These are phyloP conservation scores for Cardiospermum halicacabum DNA, from an alignment of 345 rosid genomes.

Conservation along the genomic window DNA sequence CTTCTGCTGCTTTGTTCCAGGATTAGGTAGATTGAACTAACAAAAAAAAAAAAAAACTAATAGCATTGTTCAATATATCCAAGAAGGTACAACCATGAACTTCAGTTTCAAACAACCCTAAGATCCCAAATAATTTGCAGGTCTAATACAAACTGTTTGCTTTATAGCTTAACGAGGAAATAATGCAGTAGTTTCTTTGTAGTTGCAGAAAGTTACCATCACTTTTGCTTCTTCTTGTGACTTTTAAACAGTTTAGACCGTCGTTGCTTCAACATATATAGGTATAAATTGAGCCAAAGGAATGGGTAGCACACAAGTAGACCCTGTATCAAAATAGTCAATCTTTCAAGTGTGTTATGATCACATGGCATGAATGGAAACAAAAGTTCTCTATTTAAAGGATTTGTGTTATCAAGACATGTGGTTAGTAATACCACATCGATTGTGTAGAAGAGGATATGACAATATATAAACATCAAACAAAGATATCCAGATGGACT, in stretches of 20 bases:
- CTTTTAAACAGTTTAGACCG: constrained; percentile 49
- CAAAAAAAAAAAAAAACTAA: neutral
- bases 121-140: too few species aligned
- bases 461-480: too few species aligned
- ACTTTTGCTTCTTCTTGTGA: constrained; percentile 46
- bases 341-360: neutral
- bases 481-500: too few species aligned
- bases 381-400: neutral
- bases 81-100: too few species aligned
- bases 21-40: constrained; percentile 2
- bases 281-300: constrained; percentile 70
- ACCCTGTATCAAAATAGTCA: constrained; percentile 36
- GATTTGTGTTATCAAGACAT: too few species aligned
- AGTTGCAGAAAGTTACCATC: constrained; percentile 9
- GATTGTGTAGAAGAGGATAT: too few species aligned
- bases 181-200: neutral
- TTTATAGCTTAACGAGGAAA: neutral
- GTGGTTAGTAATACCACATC: too few species aligned
- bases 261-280: constrained; percentile 69
- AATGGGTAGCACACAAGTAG: constrained; percentile 63
- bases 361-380: neutral
- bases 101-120: too few species aligned
- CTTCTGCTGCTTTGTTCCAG: neutral
- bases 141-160: neutral
- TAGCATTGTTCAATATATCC: too few species aligned